Evolutionary conservation across 2,329 filamentous ascomycete species (phyloP).

Genomic region (Exophiala aquamarina): DNA sequence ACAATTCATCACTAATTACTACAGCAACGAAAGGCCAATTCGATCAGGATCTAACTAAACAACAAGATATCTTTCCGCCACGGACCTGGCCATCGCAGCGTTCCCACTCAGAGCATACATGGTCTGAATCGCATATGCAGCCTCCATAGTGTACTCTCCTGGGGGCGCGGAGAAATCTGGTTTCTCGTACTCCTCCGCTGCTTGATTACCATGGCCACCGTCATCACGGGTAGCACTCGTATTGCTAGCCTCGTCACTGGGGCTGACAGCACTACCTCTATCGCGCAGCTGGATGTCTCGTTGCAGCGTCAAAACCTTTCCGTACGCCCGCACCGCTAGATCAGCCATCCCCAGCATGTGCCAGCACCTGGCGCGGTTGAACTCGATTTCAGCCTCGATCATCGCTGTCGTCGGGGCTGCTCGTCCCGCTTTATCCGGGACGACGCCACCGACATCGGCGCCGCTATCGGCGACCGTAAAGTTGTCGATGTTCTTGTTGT

Average conservation of each 20-base stretch:
- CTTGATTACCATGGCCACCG: too few relatives aligned
- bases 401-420: too few relatives aligned
- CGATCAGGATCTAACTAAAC: too few relatives aligned
- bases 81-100: constrained; percentile 55
- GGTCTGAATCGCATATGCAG: constrained; percentile 71
- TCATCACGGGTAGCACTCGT: constrained; percentile 3
- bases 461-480: too few relatives aligned
- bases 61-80: constrained; percentile 63
- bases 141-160: constrained; percentile 63
- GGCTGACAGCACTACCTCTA: too few relatives aligned
- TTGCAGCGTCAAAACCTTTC: constrained; percentile 50
- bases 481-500: too few relatives aligned
- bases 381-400: constrained; percentile 65
- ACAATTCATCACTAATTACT: too few relatives aligned
- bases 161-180: constrained; percentile 4
- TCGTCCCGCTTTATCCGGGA: too few relatives aligned
- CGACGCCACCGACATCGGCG: too few relatives aligned
- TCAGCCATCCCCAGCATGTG: constrained; percentile 72
- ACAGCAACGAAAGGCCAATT: too few relatives aligned
- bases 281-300: too few relatives aligned
- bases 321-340: constrained; percentile 72
- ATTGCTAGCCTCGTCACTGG: background rate
- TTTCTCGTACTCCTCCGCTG: too few relatives aligned
- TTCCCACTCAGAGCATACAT: constrained; percentile 68
- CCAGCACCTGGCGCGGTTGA: constrained; percentile 75